Evolutionary conservation across 2,329 filamentous ascomycete species (phyloP).

Genomic region (Xylariaceae sp.): DNA sequence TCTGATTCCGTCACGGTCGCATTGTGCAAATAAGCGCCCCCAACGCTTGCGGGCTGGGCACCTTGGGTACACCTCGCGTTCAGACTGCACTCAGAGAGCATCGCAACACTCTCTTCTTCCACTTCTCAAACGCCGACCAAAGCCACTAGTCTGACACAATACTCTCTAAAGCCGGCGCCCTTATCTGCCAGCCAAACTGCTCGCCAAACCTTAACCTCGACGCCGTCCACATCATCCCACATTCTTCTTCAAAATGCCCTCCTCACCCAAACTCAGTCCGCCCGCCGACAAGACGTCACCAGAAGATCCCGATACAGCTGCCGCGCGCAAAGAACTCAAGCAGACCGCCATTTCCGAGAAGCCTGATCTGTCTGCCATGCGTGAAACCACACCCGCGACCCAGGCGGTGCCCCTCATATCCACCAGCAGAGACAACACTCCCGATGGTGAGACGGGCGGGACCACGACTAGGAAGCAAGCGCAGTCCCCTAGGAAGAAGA

Average conservation of each 20-base stretch:
- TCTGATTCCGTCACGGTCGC: no score
- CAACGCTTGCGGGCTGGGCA: no score
- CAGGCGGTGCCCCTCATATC: slow-evolving; percentile 23
- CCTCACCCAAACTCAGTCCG: slow-evolving; percentile 25
- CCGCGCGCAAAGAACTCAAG: slow-evolving; percentile 60
- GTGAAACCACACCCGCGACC: slow-evolving; percentile 22
- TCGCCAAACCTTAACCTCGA: slow-evolving; percentile 1
- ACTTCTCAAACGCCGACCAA: no score
- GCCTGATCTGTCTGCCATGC: slow-evolving; percentile 26
- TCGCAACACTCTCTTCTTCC: no score
- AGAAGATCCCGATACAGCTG: slow-evolving; percentile 62
- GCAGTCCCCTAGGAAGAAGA: slow-evolving; percentile 64
- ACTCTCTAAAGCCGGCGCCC: slow-evolving; percentile 1
- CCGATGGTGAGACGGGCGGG: slow-evolving; percentile 24
- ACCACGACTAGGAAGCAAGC: slow-evolving; percentile 47
- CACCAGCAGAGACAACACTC: slow-evolving; percentile 11
- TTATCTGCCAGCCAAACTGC: neutral
- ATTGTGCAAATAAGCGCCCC: no score
- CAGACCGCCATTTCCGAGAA: slow-evolving; percentile 60
- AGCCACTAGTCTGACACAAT: no score
- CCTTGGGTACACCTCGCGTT: no score
- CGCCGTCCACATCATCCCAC: neutral
- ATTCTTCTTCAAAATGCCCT: slow-evolving; percentile 19
- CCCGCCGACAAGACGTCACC: slow-evolving; percentile 21
- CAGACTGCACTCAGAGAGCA: no score